Evolutionary conservation across 2,329 filamentous ascomycete species (phyloP), one percentile per base, ranked within the genome.

Genomic region (Alternaria atra): DNA sequence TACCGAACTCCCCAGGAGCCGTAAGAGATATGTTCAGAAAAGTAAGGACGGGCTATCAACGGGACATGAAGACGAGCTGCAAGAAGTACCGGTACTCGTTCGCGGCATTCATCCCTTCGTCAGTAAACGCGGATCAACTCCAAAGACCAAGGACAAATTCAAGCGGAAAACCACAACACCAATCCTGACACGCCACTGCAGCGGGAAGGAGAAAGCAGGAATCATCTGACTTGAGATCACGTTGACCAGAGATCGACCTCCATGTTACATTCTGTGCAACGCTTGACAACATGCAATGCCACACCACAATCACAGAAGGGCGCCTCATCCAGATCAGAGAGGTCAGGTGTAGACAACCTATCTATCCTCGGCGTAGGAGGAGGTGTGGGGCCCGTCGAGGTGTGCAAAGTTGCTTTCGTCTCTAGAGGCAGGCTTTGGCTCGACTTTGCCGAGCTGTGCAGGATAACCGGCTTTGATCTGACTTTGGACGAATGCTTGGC

Each of bases 301-400:
- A 53, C 40, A 55, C 71, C 74, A 50, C 78, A 80, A 51, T 71
- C 58, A 55, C 78, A 80, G 44, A 80, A 80, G 3, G 64, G 58
- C 4, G 52, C 50, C 17, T 69, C 70, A 2, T 71, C 70, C 10
- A 77, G 25, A 7, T 73, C 69, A 4, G 67, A 58, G 10, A 80
- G 51, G 5, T 79, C 77, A 48, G 77, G 78, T 23, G 77, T 75
- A 20, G 72, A 50, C 37, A 79, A 57, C n/a, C 76, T 68, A 17
- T 47, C 53, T 30, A 73, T 53, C 40, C 66, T 71, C 25, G 78
- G 76, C n/a, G 75, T 75, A 13, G 69, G 65, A 7, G 78, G 78
- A 34, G 73, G 69, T n/a, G 59, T 70, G 3, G 56, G 50, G 2
- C 63, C 29, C 8, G 37, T 43, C 23, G 48, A 55, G 12, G 25